Percentiles rank a stretch among this genome's conserved stretches.
Conservation (phyloP, 2,329 filamentous ascomycete species). For the Aspergillus sp. region DNA sequence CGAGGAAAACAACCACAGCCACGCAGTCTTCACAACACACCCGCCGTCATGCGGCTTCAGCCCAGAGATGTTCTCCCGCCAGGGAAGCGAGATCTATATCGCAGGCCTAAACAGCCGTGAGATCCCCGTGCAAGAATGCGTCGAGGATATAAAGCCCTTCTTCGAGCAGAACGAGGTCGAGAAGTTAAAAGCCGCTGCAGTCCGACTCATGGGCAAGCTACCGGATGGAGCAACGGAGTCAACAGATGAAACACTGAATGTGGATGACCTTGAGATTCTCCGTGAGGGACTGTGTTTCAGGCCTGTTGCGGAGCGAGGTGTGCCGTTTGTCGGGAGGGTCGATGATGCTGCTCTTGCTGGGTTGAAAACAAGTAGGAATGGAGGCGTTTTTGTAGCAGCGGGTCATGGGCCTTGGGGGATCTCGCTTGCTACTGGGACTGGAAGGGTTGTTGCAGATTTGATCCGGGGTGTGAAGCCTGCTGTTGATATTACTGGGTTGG, state of each 20-base stretch:
- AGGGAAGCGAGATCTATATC: constrained; percentile 69
- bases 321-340: constrained; percentile 62
- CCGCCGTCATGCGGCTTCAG: constrained; percentile 55
- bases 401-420: constrained; percentile 80
- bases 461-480: constrained; percentile 59
- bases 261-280: constrained; percentile 60
- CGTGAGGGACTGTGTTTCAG: constrained; percentile 71
- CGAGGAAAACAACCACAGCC: constrained; percentile 50
- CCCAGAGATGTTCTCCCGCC: constrained; percentile 69
- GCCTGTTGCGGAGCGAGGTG: constrained; percentile 64
- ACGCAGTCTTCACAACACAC: constrained; percentile 68
- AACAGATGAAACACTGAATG: constrained; percentile 29
- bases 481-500: constrained; percentile 59
- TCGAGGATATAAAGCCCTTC: constrained; percentile 37
- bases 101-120: constrained; percentile 66
- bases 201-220: constrained; percentile 35
- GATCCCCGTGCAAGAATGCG: constrained; percentile 60
- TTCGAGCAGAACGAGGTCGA: constrained; percentile 46
- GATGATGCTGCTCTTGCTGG: constrained; percentile 59
- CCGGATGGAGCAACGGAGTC: constrained; percentile 12
- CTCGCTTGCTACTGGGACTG: constrained; percentile 64
- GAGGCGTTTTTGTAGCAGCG: constrained; percentile 69
- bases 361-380: constrained; percentile 36
- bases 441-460: constrained; percentile 69
- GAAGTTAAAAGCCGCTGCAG: constrained; percentile 31